A percentile compares a stretch with the other conserved stretches of the same genome.
Evolutionary conservation across 1,284 basidiomycete genomes (phyloP).

Genomic region (Austroboletus rostrupii): DNA sequence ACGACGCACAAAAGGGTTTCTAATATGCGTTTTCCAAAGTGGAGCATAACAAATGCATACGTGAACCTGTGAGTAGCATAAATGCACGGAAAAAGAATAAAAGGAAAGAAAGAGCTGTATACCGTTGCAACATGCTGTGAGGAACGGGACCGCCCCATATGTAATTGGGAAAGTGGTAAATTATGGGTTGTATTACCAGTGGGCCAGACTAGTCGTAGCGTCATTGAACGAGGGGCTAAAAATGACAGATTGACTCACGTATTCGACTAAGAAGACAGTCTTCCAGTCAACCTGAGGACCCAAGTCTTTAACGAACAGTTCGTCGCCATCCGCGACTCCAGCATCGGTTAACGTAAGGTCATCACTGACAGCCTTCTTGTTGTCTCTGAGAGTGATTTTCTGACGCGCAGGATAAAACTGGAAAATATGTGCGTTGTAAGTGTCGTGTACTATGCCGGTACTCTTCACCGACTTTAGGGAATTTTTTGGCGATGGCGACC

Average conservation of each 20-base stretch:
- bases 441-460: neutral
- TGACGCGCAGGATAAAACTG: constrained; percentile 74
- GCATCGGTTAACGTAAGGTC: constrained; percentile 57
- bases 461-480: constrained; percentile 47
- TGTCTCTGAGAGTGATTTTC: constrained; percentile 62
- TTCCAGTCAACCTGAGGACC: constrained; percentile 86
- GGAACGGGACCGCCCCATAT: constrained; percentile 69
- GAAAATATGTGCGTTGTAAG: neutral
- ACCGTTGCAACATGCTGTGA: constrained; percentile 81
- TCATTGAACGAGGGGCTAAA: neutral
- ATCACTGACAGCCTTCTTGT: constrained; percentile 61
- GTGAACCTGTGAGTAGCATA: constrained; percentile 54
- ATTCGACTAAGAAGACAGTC: constrained; percentile 87
- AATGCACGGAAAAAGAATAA: constrained; percentile 1
- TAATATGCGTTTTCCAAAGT: constrained; percentile 90
- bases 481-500: constrained; percentile 49
- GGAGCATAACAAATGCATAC: constrained; percentile 75
- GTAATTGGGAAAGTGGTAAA: constrained; percentile 70
- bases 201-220: constrained; percentile 69
- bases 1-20: constrained; percentile 82
- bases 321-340: constrained; percentile 53
- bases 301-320: constrained; percentile 80
- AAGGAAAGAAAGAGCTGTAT: constrained; percentile 14
- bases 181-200: constrained; percentile 84
- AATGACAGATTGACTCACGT: constrained; percentile 49